Evolutionary conservation across 2,329 filamentous ascomycete genomes (phyloP).

Genomic region (Fusarium pseudocircinatum): DNA sequence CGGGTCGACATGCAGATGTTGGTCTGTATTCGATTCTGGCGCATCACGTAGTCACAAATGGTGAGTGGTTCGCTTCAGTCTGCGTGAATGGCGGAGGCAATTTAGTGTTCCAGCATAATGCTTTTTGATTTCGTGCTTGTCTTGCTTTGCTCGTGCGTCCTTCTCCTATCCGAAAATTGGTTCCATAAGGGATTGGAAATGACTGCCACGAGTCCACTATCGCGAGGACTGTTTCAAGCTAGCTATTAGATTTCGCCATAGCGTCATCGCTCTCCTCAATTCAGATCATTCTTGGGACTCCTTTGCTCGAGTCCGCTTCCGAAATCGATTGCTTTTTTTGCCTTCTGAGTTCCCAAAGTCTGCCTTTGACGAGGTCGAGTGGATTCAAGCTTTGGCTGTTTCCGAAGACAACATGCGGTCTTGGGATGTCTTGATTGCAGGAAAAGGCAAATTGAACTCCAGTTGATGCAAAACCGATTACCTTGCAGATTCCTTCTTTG

Average conservation of each 20-base stretch:
- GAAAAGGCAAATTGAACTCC: constrained; percentile 44
- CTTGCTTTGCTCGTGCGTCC: constrained; percentile 42
- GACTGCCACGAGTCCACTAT: constrained; percentile 44
- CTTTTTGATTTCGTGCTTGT: constrained; percentile 47
- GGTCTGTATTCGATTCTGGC: constrained; percentile 3
- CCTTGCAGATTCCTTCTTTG: constrained; percentile 30
- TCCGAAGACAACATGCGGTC: constrained; percentile 39
- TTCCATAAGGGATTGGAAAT: constrained; percentile 39
- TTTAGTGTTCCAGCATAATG: constrained; percentile 42
- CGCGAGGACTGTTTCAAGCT: constrained; percentile 48
- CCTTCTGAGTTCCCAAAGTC: constrained; percentile 39
- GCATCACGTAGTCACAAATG: constrained; percentile 30
- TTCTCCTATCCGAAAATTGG: constrained; percentile 39
- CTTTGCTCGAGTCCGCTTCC: constrained; percentile 41
- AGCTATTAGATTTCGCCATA: constrained; percentile 51
- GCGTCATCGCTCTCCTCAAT: constrained; percentile 48
- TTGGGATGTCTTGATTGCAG: constrained; percentile 35
- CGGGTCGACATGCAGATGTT: background rate
- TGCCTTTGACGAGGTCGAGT: constrained; percentile 46
- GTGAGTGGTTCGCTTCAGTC: constrained; percentile 19
- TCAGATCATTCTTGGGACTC: constrained; percentile 39
- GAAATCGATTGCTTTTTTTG: constrained; percentile 37
- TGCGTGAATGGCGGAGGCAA: constrained; percentile 15
- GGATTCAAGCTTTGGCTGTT: constrained; percentile 44
- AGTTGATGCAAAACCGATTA: constrained; percentile 40